Base-by-base conservation (phyloP, 805 yeast genomes). In the Wickerhamiella occidentalis region DNA sequence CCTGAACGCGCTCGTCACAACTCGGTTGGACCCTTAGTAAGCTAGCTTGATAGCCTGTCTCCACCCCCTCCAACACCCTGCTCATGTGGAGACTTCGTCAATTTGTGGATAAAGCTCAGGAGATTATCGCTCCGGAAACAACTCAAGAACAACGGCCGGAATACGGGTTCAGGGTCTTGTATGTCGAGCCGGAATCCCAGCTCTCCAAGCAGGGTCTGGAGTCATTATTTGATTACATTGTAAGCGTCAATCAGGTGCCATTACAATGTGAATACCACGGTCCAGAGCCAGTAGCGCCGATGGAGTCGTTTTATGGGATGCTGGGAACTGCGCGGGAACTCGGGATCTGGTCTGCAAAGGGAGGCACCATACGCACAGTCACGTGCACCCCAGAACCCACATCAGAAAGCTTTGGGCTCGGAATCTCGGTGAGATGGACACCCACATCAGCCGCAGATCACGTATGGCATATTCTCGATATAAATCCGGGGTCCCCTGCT, bases 331-430 rank as follows among this genome's bases (percentile, higher is more conserved):
- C 70, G 2, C 65, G 83, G 5, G 65, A 70, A 8, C 68, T 88
- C 40, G 78, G 75, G 45, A 78, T 85, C 1, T 88, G 95, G 95
- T 78, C 77, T 41, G 92, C 94, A 1, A 87, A 87, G 65, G 96
- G 96, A 17, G 51, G 63, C 21, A 29, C 40, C 21, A 21, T 44
- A 28, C 55, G 62, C 30, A 17, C 49, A 3, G 52, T 58, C 9
- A 18, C 19, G 18, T 18, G 18, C 3, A 13, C 9, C 11, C 48
- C 48, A 45, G 22, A 64, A 37, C 63, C 68, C 26, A 58, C 63
- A 1, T 77, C 79, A 57, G 67, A 68, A 21, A 68, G 72, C 29
- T 57, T 85, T 15, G 94, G 94, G 0, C 57, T 87, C 21, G 72
- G 72, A 1, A 25, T 65, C 21, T 68, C 82, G 11, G 68, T 86